phyloP scores from a whole-genome alignment of 176 grass and related monocot species.

The Carex scoparia region DNA sequence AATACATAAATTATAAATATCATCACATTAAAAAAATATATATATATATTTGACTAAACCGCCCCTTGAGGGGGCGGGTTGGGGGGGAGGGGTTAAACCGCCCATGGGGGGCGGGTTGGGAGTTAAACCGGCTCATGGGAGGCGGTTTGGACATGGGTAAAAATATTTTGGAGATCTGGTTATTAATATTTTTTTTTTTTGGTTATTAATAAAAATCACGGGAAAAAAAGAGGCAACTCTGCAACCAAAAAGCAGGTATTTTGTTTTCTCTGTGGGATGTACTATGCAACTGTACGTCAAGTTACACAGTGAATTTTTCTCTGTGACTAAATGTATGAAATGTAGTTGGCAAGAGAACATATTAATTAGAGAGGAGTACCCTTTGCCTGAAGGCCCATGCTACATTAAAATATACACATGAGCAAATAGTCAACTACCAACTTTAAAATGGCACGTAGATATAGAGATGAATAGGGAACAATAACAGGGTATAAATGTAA shows the following conservation, averaged over 20 bases:
- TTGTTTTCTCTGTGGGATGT: background rate
- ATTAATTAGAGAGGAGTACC: background rate
- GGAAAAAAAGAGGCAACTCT: background rate
- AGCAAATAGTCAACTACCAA: conserved; percentile 10
- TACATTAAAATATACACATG: background rate
- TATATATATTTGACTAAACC: no score
- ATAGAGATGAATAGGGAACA: background rate
- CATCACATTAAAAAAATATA: no score
- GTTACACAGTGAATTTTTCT: background rate
- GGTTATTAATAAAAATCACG: no score
- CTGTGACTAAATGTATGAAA: background rate
- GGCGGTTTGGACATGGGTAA: no score
- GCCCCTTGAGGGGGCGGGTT: no score
- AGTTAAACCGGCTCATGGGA: no score
- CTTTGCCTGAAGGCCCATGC: background rate
- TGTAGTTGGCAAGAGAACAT: background rate
- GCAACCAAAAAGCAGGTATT: background rate
- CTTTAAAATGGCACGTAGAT: background rate
- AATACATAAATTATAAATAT: no score
- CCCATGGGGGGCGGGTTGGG: no score
- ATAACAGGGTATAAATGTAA: background rate
- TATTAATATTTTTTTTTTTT: no score
- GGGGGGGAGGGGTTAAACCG: no score
- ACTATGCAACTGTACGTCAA: background rate
- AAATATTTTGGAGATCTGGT: no score